Conservation (phyloP, 139 green algal genomes). For the Chloropicon primus region DNA sequence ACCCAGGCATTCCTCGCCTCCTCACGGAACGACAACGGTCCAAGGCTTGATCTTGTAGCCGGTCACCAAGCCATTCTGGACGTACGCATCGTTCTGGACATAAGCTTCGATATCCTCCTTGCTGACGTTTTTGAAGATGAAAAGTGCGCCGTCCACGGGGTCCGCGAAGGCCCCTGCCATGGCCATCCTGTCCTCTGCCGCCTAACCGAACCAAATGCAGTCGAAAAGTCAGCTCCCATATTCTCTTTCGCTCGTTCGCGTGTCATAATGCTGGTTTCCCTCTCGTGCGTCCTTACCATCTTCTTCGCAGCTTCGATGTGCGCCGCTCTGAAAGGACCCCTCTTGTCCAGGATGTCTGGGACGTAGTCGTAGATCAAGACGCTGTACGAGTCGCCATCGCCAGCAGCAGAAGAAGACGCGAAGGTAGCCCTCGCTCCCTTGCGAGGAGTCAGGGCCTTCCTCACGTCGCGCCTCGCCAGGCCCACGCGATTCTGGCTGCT, state of each 20-base stretch:
- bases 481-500: too few species aligned
- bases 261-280: neutral
- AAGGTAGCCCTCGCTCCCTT: neutral
- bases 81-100: slow-evolving; percentile 53
- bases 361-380: slow-evolving; percentile 46
- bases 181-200: slow-evolving; percentile 41
- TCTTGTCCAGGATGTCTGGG: slow-evolving; percentile 58
- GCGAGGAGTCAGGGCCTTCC: too few species aligned
- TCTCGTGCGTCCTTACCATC: too few species aligned
- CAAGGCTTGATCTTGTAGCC: neutral
- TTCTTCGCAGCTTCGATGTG: slow-evolving; percentile 43
- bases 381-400: slow-evolving; percentile 10
- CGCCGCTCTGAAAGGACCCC: slow-evolving; percentile 40
- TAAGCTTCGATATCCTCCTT: slow-evolving; percentile 55
- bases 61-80: slow-evolving; percentile 20
- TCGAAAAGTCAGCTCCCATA: too few species aligned
- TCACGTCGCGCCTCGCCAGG: too few species aligned
- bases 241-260: too few species aligned
- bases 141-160: slow-evolving; percentile 42
- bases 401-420: neutral
- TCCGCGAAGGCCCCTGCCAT: slow-evolving; percentile 47
- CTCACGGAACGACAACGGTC: neutral
- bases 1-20: neutral
- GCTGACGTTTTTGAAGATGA: slow-evolving; percentile 39
- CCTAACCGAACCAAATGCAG: slow-evolving; percentile 12